phyloP scores from a whole-genome alignment of 768 basidiomycete genomes.

The Kwoniella bestiolae region DNA sequence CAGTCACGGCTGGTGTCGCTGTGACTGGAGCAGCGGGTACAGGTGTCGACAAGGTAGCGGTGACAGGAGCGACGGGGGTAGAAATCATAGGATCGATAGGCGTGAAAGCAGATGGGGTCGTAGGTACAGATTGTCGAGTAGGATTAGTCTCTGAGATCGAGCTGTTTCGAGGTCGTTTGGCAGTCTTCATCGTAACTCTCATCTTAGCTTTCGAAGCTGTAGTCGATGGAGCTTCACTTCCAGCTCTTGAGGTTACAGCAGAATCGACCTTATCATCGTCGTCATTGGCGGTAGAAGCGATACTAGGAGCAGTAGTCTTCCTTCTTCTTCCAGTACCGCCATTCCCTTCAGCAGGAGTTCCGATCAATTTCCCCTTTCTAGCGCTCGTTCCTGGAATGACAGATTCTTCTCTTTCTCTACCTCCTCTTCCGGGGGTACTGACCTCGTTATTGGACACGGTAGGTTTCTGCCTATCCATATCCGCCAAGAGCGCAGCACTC shows the following conservation, averaged over 20 bases:
- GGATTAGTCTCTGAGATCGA: constrained; percentile 16
- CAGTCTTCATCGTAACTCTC: constrained; percentile 32
- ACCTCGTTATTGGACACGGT: constrained; percentile 22
- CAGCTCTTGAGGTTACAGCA: constrained; percentile 21
- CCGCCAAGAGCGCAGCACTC: constrained; percentile 37
- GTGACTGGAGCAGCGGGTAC: background rate
- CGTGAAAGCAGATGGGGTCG: background rate
- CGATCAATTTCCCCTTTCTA: background rate
- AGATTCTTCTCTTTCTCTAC: constrained; percentile 20
- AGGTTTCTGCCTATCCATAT: constrained; percentile 42
- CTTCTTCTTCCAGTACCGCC: constrained; percentile 13
- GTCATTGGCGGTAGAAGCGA: constrained; percentile 2
- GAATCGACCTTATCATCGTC: constrained; percentile 21
- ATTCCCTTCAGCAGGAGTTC: background rate
- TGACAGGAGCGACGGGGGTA: background rate
- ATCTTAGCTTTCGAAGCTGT: constrained; percentile 24
- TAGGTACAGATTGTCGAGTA: background rate
- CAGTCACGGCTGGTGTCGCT: background rate
- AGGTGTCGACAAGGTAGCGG: background rate
- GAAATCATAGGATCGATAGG: background rate
- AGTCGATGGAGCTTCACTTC: constrained; percentile 27
- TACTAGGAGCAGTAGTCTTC: constrained; percentile 7
- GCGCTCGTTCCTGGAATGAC: constrained; percentile 24
- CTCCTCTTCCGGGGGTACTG: constrained; percentile 24
- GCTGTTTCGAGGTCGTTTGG: constrained; percentile 41